Evolutionary conservation across 2,329 filamentous ascomycete genomes (phyloP), one percentile per base, ranked within the genome.

Genomic region (Aspergillus eucalypticola): DNA sequence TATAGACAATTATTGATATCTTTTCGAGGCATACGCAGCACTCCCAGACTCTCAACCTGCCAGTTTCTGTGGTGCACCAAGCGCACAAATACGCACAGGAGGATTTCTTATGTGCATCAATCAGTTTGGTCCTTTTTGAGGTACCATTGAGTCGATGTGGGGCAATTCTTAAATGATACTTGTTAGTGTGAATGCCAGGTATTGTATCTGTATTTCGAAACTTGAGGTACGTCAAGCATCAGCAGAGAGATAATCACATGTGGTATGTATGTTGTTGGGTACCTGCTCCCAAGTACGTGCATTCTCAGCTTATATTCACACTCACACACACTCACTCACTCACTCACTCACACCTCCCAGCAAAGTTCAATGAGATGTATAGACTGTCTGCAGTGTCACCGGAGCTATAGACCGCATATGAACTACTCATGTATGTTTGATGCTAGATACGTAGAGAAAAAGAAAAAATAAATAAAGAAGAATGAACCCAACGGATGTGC

Each of bases 311-410:
- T 50, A 50, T 29, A 17, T 29, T 8, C 15, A 35, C 11, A 25
- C 25, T 8, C 25, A 25, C 25, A 2, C 32, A 13, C 32, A 21
- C 19, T 3, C 19, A 19, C 19, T 2, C 27, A 29, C 27, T 3
- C 27, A 29, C 11, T 7, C 23, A 25, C 25, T 7, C 25, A 8
- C 32, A 13, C 32, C 10, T 11, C 5, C 11, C 32, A 61, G 54
- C 54, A 61, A 50, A 60, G 50, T 58, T 60, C 54, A 58, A 59
- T 55, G 44, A 35, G 25, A 48, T 56, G 48, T 35, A 54, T 42
- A 39, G 25, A 41, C 32, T 21, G 48, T 23, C 51, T 59, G 57
- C 44, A 19, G 57, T 59, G 51, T 59, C 46, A 59, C 51, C 15
- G 42, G 23, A 50, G n/a, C 15, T 29, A n/a, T 29, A 17, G 10